Conservation (phyloP, 306 rosid species). For the Alnus rubra region DNA sequence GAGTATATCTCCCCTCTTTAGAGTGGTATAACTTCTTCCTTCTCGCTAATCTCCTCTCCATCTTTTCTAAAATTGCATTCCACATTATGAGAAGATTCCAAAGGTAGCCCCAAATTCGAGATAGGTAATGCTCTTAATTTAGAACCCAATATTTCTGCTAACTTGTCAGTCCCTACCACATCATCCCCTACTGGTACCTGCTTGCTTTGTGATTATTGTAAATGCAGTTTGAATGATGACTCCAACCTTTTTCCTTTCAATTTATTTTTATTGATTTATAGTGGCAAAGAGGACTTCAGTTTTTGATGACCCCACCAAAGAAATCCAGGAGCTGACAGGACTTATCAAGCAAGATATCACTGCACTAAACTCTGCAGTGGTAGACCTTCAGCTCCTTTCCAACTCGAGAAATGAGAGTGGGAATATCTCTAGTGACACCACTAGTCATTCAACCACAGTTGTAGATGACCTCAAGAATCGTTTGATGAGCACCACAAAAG, state of each 20-base stretch:
- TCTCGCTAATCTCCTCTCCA: background rate
- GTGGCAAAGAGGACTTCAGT: conserved; percentile 97
- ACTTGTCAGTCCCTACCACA: background rate
- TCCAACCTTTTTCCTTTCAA: background rate
- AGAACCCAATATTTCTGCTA: background rate
- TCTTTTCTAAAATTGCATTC: background rate
- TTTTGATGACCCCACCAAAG: conserved; percentile 88
- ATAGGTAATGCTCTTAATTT: background rate
- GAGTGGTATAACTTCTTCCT: background rate
- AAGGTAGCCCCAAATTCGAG: background rate
- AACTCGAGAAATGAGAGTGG: conserved; percentile 71
- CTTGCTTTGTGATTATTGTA: background rate
- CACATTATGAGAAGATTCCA: background rate
- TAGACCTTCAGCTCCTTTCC: conserved; percentile 75
- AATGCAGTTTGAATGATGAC: background rate
- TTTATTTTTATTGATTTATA: conserved; percentile 28
- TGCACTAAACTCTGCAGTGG: conserved; percentile 89
- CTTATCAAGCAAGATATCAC: conserved; percentile 94
- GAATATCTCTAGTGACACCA: conserved; percentile 75
- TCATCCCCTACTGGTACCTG: background rate
- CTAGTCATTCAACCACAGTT: conserved; percentile 88
- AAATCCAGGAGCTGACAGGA: conserved; percentile 88
- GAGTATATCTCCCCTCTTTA: too few species aligned
- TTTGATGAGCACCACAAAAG: conserved; percentile 88
- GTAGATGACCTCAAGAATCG: conserved; percentile 93